These are phyloP conservation scores for Cytospora chrysosperma DNA, from an alignment of 2,329 filamentous ascomycete genomes.

Conservation along the genomic window DNA sequence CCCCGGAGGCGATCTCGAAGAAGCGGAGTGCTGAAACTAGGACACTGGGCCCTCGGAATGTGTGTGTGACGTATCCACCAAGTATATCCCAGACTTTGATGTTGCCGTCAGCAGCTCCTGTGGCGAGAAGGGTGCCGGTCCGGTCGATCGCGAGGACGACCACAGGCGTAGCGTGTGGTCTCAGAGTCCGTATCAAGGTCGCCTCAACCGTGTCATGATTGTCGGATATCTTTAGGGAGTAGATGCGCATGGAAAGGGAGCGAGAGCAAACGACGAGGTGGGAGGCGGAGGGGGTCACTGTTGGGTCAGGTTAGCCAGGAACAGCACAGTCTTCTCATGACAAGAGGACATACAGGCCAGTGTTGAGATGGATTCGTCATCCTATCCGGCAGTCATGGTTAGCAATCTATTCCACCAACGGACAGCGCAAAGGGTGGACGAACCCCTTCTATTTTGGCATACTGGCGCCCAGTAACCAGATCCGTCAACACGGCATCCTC, in stretches of 20 bases:
- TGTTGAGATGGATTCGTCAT: constrained; percentile 78
- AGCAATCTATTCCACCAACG: background rate
- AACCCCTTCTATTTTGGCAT: constrained; percentile 86
- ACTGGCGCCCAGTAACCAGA: constrained; percentile 75
- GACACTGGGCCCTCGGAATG: constrained; percentile 88
- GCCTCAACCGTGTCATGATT: constrained; percentile 59
- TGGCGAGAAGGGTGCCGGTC: constrained; percentile 86
- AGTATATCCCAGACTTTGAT: constrained; percentile 97
- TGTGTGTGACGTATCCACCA: constrained; percentile 89
- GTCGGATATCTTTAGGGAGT: constrained; percentile 62
- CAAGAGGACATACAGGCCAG: constrained; percentile 52
- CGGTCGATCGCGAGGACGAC: constrained; percentile 81
- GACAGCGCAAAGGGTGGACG: constrained; percentile 27
- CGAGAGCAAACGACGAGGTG: constrained; percentile 90
- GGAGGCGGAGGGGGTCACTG: constrained; percentile 83
- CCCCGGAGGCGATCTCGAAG: constrained; percentile 67
- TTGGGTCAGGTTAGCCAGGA: constrained; percentile 25
- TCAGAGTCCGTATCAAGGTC: constrained; percentile 74
- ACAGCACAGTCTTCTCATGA: background rate
- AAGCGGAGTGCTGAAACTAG: constrained; percentile 89
- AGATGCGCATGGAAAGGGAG: constrained; percentile 95
- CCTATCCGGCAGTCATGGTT: constrained; percentile 42
- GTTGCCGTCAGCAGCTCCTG: constrained; percentile 86
- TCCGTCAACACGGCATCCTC: constrained; percentile 90
- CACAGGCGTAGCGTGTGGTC: constrained; percentile 87